Base-by-base conservation (phyloP, 768 basidiomycete species). In the Tephrocybe sp. region DNA sequence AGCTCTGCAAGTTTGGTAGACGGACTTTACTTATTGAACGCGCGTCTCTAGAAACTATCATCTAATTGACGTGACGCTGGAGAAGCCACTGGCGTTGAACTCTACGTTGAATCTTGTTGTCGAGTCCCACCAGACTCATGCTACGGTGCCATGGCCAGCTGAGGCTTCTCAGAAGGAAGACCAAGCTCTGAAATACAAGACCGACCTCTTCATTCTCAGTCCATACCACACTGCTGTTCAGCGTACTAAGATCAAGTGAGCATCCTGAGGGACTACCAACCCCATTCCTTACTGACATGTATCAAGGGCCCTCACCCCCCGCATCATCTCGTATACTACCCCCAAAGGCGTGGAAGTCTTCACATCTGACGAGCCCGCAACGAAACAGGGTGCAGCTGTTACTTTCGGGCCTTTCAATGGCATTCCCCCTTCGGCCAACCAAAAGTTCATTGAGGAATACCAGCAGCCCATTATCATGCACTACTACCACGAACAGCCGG, bases 391-490 rank as follows among this genome's bases (percentile, higher is more conserved):
- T 32, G 77, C 87, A 7, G 88, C 88, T 4, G 68, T 97, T 30
- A 93, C 90, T 10, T 95, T 95, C 58, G 95, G 95, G 1, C 94
- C 95, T 12, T 97, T 84, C 72, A 79, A 83, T 63, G 79, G 85
- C 53, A 74, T 96, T 41, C 88, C 85, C 12, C 62, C 81, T 9
- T 87, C 91, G 3, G 68, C 84, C 1, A 76, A 73, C 45, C 43
- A 68, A 7, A 72, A 73, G 3, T 91, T 90, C 63, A 67, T 85
- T 40, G 66, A 75, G 51, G 68, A 74, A 38, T 69, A 82, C 60
- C 91, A 95, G 62, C 79, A 86, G 58, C 74, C 74, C 24, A 65
- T 95, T 56, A 70, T 71, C 11, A 74, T 97, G 2, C 93, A 96
- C 64, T 98, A 93, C 71, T 73, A 77, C 58, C 86, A 87, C 51